phyloP scores from a whole-genome alignment of 495 filamentous ascomycete genomes.

The Tuber borchii region DNA sequence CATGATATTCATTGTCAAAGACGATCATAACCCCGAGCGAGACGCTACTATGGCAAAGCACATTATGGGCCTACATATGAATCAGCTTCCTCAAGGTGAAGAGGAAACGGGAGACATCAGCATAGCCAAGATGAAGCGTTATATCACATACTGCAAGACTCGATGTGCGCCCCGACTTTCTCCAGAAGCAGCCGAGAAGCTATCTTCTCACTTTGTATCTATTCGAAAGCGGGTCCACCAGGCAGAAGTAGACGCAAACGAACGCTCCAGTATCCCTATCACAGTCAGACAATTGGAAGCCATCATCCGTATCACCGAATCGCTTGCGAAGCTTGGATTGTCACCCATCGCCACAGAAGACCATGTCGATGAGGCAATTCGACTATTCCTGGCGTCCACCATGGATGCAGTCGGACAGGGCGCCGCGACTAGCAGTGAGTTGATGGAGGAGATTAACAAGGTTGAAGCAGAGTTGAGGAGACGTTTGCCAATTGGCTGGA shows the following conservation, averaged over 20 bases:
- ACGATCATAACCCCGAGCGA: constrained; percentile 81
- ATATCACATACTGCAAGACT: constrained; percentile 94
- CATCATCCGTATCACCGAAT: constrained; percentile 94
- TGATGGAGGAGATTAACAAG: constrained; percentile 79
- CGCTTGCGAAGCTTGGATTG: constrained; percentile 83
- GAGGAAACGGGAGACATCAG: constrained; percentile 78
- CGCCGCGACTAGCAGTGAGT: constrained; percentile 70
- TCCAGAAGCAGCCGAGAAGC: constrained; percentile 87
- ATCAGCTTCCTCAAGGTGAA: constrained; percentile 56
- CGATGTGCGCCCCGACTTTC: constrained; percentile 90
- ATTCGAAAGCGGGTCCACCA: constrained; percentile 93
- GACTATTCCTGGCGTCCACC: constrained; percentile 90
- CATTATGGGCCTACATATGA: constrained; percentile 98
- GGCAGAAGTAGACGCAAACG: constrained; percentile 76
- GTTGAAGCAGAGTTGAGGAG: constrained; percentile 87
- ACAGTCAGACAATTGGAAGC: constrained; percentile 95
- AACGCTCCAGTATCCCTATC: constrained; percentile 88
- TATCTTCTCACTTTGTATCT: constrained; percentile 93
- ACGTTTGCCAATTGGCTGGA: constrained; percentile 89
- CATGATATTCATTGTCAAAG: constrained; percentile 99
- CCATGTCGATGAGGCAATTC: constrained; percentile 96
- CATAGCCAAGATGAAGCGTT: constrained; percentile 95
- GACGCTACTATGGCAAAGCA: constrained; percentile 94
- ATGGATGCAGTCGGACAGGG: constrained; percentile 97
- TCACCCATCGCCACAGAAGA: constrained; percentile 76